Percentiles rank a stretch among this genome's conserved stretches.
Conservation (phyloP, 139 green algal species). For the Coelastrella sp. region DNA sequence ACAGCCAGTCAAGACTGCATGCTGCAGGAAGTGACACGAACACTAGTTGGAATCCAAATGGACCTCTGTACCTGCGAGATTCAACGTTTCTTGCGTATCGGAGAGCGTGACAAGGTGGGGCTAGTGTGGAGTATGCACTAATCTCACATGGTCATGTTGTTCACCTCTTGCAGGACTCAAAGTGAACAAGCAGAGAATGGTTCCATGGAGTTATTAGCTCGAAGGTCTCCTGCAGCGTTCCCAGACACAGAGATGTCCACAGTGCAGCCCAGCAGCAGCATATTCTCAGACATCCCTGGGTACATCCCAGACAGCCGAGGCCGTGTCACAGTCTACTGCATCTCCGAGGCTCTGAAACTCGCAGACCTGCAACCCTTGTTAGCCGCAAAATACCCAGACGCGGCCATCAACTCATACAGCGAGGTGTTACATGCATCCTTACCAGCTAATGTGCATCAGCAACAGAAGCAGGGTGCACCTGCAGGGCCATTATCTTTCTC, state of each 20-base stretch:
- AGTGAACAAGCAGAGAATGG: neutral
- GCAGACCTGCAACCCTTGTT: neutral
- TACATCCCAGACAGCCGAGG: conserved; percentile 9
- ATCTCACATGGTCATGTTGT: too few relatives aligned
- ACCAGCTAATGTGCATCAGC: neutral
- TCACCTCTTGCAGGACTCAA: neutral
- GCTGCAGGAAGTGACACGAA: too few relatives aligned
- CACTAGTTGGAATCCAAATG: too few relatives aligned
- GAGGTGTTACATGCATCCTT: conserved; percentile 32
- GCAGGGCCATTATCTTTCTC: too few relatives aligned
- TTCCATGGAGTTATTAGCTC: conserved; percentile 6
- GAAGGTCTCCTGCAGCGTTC: neutral
- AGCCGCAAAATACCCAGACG: neutral
- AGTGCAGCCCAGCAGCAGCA: conserved; percentile 1
- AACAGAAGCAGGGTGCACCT: neutral
- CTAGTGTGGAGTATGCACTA: too few relatives aligned
- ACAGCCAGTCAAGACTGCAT: too few relatives aligned
- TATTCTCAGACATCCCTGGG: neutral
- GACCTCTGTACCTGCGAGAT: too few relatives aligned
- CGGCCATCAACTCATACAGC: conserved; percentile 7
- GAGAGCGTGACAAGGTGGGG: too few relatives aligned
- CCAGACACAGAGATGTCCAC: neutral
- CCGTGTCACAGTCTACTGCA: conserved; percentile 32
- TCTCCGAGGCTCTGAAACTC: conserved; percentile 15
- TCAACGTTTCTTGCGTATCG: too few relatives aligned